Percentiles rank a stretch among this genome's conserved stretches.
Evolutionary conservation across 305 asterid species (phyloP).

Genomic region (Fraxinus baroniana): DNA sequence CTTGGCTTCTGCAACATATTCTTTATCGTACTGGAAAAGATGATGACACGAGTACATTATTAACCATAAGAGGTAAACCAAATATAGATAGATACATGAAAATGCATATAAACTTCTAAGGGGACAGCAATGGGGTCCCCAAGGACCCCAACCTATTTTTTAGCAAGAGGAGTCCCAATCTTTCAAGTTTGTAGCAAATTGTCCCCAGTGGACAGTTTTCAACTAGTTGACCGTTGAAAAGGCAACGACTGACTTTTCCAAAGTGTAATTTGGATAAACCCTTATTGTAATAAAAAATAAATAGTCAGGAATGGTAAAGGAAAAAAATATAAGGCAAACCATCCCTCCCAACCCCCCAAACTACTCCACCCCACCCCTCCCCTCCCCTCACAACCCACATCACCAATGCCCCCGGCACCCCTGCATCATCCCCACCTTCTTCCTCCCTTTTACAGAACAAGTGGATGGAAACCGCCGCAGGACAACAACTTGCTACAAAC

Average conservation of each 20-base stretch:
- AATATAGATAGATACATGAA: neutral
- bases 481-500: neutral
- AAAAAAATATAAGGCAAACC: neutral
- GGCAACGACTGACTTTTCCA: neutral
- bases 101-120: neutral
- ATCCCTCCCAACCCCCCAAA: neutral
- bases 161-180: neutral
- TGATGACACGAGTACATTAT: constrained; percentile 10
- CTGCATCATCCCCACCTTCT: neutral
- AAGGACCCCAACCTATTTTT: neutral
- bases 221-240: neutral
- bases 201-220: neutral
- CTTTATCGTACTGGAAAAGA: constrained; percentile 77
- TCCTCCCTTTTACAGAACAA: neutral
- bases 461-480: neutral
- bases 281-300: neutral
- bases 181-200: neutral
- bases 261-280: neutral
- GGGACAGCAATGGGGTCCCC: neutral
- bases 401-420: neutral
- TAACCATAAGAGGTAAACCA: constrained; percentile 24
- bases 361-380: neutral
- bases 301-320: neutral
- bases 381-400: no score
- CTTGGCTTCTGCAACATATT: constrained; percentile 73